phyloP scores from a whole-genome alignment of 768 basidiomycete species.

The Rubroboletus satanas region DNA sequence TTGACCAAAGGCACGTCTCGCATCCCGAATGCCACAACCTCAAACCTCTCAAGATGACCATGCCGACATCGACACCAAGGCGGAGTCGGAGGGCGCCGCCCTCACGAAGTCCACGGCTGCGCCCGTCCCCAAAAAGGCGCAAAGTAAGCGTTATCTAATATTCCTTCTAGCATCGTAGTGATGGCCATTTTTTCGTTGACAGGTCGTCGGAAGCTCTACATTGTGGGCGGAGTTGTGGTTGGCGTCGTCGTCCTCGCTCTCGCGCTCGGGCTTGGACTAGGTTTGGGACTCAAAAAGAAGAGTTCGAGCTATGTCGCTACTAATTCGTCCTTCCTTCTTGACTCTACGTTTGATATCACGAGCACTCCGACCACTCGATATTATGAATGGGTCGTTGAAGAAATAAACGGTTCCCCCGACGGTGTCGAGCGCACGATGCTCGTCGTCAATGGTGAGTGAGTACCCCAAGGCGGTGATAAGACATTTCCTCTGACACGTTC shows the following conservation, averaged over 20 bases:
- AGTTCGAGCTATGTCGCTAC: constrained; percentile 15
- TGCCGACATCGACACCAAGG: neutral
- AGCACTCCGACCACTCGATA: constrained; percentile 37
- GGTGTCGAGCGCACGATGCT: constrained; percentile 41
- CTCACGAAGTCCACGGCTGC: neutral
- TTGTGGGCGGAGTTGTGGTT: constrained; percentile 14
- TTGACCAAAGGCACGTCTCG: neutral
- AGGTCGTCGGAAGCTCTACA: constrained; percentile 22
- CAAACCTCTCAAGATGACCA: neutral
- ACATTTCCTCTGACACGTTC: constrained; percentile 1
- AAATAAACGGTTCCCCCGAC: constrained; percentile 39
- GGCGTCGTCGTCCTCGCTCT: constrained; percentile 19
- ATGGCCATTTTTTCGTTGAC: neutral
- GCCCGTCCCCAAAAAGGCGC: neutral
- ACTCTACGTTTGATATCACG: constrained; percentile 25
- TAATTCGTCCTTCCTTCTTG: constrained; percentile 30
- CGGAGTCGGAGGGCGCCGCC: neutral
- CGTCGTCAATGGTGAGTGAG: constrained; percentile 42
- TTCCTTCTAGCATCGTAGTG: neutral
- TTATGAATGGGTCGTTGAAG: constrained; percentile 41
- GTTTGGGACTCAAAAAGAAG: constrained; percentile 25
- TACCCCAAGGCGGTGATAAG: neutral
- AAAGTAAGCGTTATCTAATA: constrained; percentile 8
- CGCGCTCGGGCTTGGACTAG: constrained; percentile 28
- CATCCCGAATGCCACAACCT: constrained; percentile 6